phyloP scores from a whole-genome alignment of 2,329 filamentous ascomycete species.

The Fusarium hainanense region DNA sequence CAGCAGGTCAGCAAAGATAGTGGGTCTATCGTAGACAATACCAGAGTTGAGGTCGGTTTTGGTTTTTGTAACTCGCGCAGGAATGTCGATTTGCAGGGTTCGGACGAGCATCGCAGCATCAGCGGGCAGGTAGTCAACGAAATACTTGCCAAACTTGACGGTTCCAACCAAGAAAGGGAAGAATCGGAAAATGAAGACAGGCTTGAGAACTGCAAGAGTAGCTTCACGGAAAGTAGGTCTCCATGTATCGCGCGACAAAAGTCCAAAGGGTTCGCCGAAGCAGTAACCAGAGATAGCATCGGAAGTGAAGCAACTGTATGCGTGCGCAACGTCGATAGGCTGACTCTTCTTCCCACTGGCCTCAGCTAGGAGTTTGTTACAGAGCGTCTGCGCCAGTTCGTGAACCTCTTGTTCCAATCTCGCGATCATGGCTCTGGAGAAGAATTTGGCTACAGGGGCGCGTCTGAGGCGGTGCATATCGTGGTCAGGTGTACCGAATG shows the following conservation, averaged over 20 bases:
- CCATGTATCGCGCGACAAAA: slow-evolving; percentile 1
- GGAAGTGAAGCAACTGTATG: slow-evolving; percentile 18
- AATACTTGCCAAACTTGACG: slow-evolving; percentile 13
- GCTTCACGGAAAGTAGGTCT: slow-evolving; percentile 19
- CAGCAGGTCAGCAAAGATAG: slow-evolving; percentile 5
- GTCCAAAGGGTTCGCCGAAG: slow-evolving; percentile 20
- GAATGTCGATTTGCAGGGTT: slow-evolving; percentile 14
- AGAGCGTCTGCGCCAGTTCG: slow-evolving; percentile 6
- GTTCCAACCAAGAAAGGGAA: slow-evolving; percentile 11
- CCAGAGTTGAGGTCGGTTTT: slow-evolving; percentile 8
- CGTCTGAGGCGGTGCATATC: slow-evolving; percentile 15
- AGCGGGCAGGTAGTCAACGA: neutral
- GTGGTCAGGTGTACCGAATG: slow-evolving; percentile 11
- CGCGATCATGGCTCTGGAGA: slow-evolving; percentile 20
- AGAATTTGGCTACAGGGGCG: slow-evolving; percentile 14
- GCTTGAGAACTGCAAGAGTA: slow-evolving; percentile 20
- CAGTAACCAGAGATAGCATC: slow-evolving; percentile 21
- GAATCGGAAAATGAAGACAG: slow-evolving; percentile 17
- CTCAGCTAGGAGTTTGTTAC: slow-evolving; percentile 5
- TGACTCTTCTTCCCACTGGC: neutral
- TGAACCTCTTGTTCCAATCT: slow-evolving; percentile 9
- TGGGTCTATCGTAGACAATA: slow-evolving; percentile 11
- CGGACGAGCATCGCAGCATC: slow-evolving; percentile 9
- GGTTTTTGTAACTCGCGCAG: slow-evolving; percentile 7
- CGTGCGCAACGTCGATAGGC: slow-evolving; percentile 1